A percentile compares a stretch with the other conserved stretches of the same genome.
Conservation (phyloP, 495 filamentous ascomycete species). For the Aspergillus sclerotioniger region DNA sequence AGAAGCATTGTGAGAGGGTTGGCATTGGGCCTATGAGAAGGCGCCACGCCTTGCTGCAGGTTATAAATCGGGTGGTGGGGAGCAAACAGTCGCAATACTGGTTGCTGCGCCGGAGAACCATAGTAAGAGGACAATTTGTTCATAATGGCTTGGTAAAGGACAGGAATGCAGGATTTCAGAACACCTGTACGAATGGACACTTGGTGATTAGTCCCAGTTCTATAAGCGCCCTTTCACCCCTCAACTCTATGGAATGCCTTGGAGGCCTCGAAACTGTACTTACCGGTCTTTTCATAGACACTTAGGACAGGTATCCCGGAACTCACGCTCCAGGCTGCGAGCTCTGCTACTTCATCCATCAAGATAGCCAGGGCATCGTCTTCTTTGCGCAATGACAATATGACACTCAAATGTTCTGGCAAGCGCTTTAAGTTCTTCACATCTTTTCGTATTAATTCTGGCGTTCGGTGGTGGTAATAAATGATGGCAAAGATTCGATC, state of each 20-base stretch:
- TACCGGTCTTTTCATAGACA: conserved; percentile 90
- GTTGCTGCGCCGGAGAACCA: conserved; percentile 58
- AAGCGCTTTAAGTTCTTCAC: conserved; percentile 69
- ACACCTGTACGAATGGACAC: conserved; percentile 53
- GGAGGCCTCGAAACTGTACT: conserved; percentile 15
- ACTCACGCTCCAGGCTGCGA: conserved; percentile 87
- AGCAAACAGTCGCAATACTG: conserved; percentile 67
- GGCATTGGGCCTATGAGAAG: conserved; percentile 20
- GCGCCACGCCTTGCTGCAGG: conserved; percentile 5
- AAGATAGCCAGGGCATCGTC: conserved; percentile 73
- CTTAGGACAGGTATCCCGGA: conserved; percentile 81
- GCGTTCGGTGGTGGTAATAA: conserved; percentile 90
- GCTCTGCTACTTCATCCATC: conserved; percentile 84
- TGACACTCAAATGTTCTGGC: conserved; percentile 83
- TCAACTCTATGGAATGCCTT: background rate
- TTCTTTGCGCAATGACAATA: conserved; percentile 72
- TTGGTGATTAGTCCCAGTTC: conserved; percentile 8
- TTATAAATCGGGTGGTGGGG: conserved; percentile 59
- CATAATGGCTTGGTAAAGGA: conserved; percentile 69
- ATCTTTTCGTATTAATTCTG: conserved; percentile 85
- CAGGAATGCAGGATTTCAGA: conserved; percentile 79
- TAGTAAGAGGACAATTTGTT: conserved; percentile 81
- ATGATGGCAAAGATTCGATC: conserved; percentile 75
- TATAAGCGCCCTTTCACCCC: too few species aligned
- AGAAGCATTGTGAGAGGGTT: conserved; percentile 77